These are phyloP conservation scores for Rhodotorula graminis DNA, from an alignment of 768 basidiomycete species.

Conservation along the genomic window DNA sequence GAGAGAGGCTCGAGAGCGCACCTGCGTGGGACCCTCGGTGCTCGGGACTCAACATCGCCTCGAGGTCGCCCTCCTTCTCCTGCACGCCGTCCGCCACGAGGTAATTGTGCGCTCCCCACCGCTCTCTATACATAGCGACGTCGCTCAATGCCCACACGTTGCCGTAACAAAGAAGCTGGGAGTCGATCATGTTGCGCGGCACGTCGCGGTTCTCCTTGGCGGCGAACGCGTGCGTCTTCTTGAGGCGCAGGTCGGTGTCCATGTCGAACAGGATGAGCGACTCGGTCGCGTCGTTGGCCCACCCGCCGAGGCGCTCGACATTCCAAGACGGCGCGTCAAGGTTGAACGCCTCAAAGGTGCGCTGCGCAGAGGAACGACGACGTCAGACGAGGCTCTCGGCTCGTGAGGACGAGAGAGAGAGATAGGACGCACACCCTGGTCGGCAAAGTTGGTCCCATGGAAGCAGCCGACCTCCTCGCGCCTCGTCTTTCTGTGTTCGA, in stretches of 20 bases:
- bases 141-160: constrained; percentile 2
- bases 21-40: constrained; percentile 9
- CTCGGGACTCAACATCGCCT: not conserved
- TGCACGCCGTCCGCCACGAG: constrained; percentile 11
- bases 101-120: not conserved
- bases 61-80: not conserved
- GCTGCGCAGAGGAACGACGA: not conserved
- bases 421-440: no score
- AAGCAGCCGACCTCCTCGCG: constrained; percentile 15
- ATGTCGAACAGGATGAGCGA: constrained; percentile 16
- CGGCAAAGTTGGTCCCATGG: not conserved
- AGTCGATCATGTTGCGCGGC: constrained; percentile 7
- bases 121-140: not conserved
- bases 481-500: not conserved
- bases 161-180: constrained; percentile 9
- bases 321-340: not conserved
- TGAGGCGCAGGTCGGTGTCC: not conserved
- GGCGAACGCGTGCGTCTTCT: not conserved
- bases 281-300: constrained; percentile 7
- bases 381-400: no score
- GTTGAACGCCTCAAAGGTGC: constrained; percentile 2
- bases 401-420: no score
- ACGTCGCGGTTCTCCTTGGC: not conserved
- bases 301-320: not conserved
- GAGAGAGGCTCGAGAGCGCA: not conserved